Evolutionary conservation across 352 stramenopile genomes (phyloP), one percentile per base, ranked within the genome.

Genomic region (Phytopythium sindhum): DNA sequence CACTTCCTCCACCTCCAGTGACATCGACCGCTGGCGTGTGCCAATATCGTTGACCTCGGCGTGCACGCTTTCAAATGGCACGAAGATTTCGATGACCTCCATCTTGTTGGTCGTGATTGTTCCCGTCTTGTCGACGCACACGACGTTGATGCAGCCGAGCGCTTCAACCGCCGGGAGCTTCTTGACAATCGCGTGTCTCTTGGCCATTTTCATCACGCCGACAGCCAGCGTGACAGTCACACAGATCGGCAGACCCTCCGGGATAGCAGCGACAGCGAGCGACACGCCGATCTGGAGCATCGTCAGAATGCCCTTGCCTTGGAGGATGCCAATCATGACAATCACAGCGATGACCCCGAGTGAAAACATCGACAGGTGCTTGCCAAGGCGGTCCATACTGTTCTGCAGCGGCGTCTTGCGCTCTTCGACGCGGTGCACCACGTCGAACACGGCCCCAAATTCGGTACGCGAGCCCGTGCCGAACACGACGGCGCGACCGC

Each of bases 281-380:
- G 91, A 98, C 6, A 98, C 93, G 19, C 95, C 96, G 57, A 99
- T 98, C 60, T 97, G 97, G 31, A 99, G 89, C 75, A 98, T 98
- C 57, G 96, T 90, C 21, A 99, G 78, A 54, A 98, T 82, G 0
- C 93, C 89, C 61, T 98, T 93, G 61, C 95, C 85, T 58, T 97
- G 86, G 14, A 98, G 63, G 11, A 97, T 90, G 10, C 97, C 96
- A 24, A 98, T 82, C 17, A 98, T 44, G 28, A 93, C 95, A 72
- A 99, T 99, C 7, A 98, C 67, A 10, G 78, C 84, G 74, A 99
- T 99, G 17, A 98, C 84, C 24, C 80, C 79, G 61, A 97, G 96
- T 33, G 88, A 98, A 11, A 98, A 88, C 66, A 97, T 92, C 51
- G 91, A 98, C 21, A 99, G 73, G 50, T 97, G 86, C 73, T 98